These are phyloP conservation scores for Kwoniella dejecticola DNA, from an alignment of 768 basidiomycete species.

Conservation along the genomic window DNA sequence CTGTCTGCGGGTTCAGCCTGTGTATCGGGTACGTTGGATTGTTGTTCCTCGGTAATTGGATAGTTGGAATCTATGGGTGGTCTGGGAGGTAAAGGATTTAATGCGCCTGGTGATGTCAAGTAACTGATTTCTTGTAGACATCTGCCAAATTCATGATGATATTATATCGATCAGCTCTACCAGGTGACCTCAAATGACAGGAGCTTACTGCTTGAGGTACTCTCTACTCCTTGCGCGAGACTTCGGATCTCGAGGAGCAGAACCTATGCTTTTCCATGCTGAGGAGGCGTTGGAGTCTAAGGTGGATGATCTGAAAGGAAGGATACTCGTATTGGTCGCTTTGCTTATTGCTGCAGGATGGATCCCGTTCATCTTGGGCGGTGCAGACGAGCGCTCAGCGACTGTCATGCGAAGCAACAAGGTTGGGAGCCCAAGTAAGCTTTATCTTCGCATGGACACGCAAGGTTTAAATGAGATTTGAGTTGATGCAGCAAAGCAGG, in stretches of 20 bases:
- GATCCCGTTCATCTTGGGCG: slow-evolving; percentile 20
- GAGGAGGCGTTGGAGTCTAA: slow-evolving; percentile 54
- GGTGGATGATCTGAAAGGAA: slow-evolving; percentile 19
- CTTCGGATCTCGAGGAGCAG: slow-evolving; percentile 90
- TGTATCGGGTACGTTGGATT: neutral
- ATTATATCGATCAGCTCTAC: neutral
- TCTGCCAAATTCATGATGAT: slow-evolving; percentile 58
- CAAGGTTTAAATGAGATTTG: neutral
- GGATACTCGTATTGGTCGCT: slow-evolving; percentile 22
- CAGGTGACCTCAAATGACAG: neutral
- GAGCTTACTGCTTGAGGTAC: slow-evolving; percentile 89
- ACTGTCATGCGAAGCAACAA: slow-evolving; percentile 8
- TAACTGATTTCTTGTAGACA: slow-evolving; percentile 98
- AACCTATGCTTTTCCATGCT: slow-evolving; percentile 61
- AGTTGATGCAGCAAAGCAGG: neutral
- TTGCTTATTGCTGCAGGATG: slow-evolving; percentile 39
- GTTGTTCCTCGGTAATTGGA: neutral
- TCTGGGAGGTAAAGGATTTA: slow-evolving; percentile 92
- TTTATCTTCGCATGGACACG: too few relatives aligned
- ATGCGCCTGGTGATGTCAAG: slow-evolving; percentile 91
- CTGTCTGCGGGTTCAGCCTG: slow-evolving; percentile 21
- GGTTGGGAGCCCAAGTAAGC: too few relatives aligned
- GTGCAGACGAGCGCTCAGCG: slow-evolving; percentile 6
- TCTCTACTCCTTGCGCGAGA: slow-evolving; percentile 90
- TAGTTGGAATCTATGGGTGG: slow-evolving; percentile 57